phyloP scores from a whole-genome alignment of 2,329 filamentous ascomycete genomes.

The Delphinella strobiligena region DNA sequence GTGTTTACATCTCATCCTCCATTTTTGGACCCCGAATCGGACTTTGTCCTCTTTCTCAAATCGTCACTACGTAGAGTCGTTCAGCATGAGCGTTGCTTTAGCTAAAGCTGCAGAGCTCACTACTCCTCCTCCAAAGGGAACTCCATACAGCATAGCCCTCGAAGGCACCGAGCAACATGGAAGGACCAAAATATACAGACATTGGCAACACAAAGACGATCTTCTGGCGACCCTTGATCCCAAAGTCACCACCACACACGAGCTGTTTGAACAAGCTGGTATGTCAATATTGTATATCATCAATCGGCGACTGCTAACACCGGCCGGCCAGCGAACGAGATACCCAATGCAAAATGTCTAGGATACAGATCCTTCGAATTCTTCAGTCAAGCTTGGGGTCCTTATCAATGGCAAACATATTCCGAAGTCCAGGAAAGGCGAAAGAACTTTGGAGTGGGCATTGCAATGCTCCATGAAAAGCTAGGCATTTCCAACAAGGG shows the following conservation, averaged over 20 bases:
- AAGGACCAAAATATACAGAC: background rate
- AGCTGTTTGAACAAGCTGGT: slow-evolving; percentile 61
- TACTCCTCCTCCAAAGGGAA: background rate
- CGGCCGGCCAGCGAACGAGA: slow-evolving; percentile 35
- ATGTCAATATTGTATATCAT: slow-evolving; percentile 10
- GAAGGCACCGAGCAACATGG: background rate
- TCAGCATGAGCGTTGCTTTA: background rate
- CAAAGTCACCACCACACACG: slow-evolving; percentile 57
- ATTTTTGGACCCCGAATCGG: too few relatives aligned
- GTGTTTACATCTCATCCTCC: too few relatives aligned
- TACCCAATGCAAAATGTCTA: slow-evolving; percentile 59
- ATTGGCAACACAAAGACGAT: background rate
- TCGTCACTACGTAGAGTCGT: too few relatives aligned
- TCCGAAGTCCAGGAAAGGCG: slow-evolving; percentile 64
- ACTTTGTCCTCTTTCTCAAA: too few relatives aligned
- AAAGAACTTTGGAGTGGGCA: slow-evolving; percentile 72
- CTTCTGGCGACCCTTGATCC: background rate
- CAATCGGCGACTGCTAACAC: background rate
- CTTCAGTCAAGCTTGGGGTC: slow-evolving; percentile 58
- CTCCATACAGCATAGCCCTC: background rate
- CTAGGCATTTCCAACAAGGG: slow-evolving; percentile 55
- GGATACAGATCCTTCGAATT: slow-evolving; percentile 73
- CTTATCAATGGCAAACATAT: slow-evolving; percentile 77
- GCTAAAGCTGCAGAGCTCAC: background rate
- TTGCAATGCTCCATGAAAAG: slow-evolving; percentile 69